Conservation (phyloP, 1,284 basidiomycete species). For the Coniferiporia sulphurascens region DNA sequence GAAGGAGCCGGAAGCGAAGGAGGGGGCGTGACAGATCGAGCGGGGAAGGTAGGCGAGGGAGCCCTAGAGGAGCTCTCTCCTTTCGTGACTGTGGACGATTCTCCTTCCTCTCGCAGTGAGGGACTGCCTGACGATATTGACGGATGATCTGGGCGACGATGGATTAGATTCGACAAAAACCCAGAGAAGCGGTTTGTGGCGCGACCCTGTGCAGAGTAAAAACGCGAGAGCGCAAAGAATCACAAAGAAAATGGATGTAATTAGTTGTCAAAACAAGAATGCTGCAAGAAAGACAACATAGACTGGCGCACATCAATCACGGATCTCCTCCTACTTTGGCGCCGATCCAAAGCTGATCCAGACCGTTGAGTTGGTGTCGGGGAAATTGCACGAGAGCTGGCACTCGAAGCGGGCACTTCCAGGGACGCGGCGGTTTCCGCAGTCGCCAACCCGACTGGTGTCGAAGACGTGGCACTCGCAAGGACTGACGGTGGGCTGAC, state of each 20-base stretch:
- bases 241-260: not conserved
- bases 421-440: not conserved
- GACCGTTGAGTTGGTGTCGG: constrained; percentile 6
- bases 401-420: constrained; percentile 12
- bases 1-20: constrained; percentile 64
- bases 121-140: constrained; percentile 25
- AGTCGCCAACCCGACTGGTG: constrained; percentile 2
- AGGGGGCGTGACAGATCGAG: constrained; percentile 60
- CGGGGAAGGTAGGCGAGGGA: constrained; percentile 44
- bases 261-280: not conserved
- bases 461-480: constrained; percentile 3
- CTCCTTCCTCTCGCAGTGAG: constrained; percentile 19
- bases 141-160: constrained; percentile 37
- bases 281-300: not conserved
- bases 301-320: constrained; percentile 14
- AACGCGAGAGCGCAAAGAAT: not conserved
- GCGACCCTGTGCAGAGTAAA: constrained; percentile 37
- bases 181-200: constrained; percentile 70
- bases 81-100: constrained; percentile 22
- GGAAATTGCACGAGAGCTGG: constrained; percentile 9
- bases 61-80: constrained; percentile 26
- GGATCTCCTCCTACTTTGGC: constrained; percentile 16
- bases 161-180: constrained; percentile 74
- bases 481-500: constrained; percentile 5
- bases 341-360: constrained; percentile 6